These are phyloP conservation scores for Casuarina glauca DNA, from an alignment of 306 rosid species.

Conservation along the genomic window DNA sequence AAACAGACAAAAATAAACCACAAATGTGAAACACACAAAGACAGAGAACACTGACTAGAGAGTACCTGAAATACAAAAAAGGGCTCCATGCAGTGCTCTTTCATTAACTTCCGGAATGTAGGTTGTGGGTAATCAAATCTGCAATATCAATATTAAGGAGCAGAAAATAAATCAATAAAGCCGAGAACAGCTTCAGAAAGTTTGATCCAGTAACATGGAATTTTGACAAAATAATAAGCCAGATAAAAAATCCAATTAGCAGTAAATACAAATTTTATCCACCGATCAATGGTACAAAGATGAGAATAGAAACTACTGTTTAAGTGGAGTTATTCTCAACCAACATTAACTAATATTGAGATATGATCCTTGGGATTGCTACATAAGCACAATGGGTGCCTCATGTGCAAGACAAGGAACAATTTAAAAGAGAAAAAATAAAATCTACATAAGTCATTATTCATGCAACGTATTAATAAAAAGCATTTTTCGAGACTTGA, in stretches of 20 bases:
- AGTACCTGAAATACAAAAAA: slow-evolving; percentile 96
- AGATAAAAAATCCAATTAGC: not conserved
- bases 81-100: slow-evolving; percentile 97
- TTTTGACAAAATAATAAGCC: not conserved
- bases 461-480: not conserved
- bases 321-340: not conserved
- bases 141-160: slow-evolving; percentile 33
- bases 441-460: not conserved
- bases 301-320: not conserved
- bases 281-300: not conserved
- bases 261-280: not conserved
- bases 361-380: not conserved
- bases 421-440: not conserved
- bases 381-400: not conserved
- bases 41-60: slow-evolving; percentile 8
- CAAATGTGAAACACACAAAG: slow-evolving; percentile 11
- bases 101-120: slow-evolving; percentile 93
- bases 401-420: not conserved
- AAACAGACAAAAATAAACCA: slow-evolving; percentile 5
- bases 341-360: not conserved
- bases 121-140: slow-evolving; percentile 99
- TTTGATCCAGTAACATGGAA: slow-evolving; percentile 7
- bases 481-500: not conserved
- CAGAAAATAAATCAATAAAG: slow-evolving; percentile 24
- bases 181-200: slow-evolving; percentile 6